Evolutionary conservation across 768 basidiomycete genomes (phyloP), one percentile per base, ranked within the genome.

Genomic region (Mycena crocata): DNA sequence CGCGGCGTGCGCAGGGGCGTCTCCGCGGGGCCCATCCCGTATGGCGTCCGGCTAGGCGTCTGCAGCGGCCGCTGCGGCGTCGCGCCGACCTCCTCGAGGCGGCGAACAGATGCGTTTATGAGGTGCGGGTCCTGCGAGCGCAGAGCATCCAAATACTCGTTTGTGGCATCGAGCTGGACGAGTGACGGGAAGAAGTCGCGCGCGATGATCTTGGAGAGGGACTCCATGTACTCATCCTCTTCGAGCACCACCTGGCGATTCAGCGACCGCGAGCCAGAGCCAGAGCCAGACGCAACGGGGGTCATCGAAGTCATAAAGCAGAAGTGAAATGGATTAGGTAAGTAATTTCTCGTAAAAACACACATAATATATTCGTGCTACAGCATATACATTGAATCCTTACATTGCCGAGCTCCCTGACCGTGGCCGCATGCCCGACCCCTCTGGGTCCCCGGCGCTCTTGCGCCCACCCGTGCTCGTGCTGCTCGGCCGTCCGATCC

Each of bases 121-220:
- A 92, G 86, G 61, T 86, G 81, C 1, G 92, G 89, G 77, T 98
- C 94, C 66, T 89, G 83, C n/a, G 89, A 83, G 46, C 86, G 85
- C 42, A 95, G 80, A 4, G 95, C 95, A 66, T 92, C 90, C 26
- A 97, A 87, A 79, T 96, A 95, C 62, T 84, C 86, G 76, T 96
- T 95, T 34, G 94, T 93, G 23, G 94, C 93, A 71, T 96, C 93
- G 30, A 97, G 86, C 71, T 94, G 93, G 21, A 91, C 89, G 13
- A 99, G 87, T 15, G 94, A 94, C 0, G 98, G 98, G 74, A 99
- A 99, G 86, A 99, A 99, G 80, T 99, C 97, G 52, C 98, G 91
- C 40, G 94, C 93, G 73, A 99, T 99, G 73, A 99, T 98, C 50
- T 90, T 87, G 14, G 94, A 94, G 24, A 99, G 85, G 1, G 93